phyloP scores from a whole-genome alignment of 106 monocot genomes.

The Dendrobium nobile region DNA sequence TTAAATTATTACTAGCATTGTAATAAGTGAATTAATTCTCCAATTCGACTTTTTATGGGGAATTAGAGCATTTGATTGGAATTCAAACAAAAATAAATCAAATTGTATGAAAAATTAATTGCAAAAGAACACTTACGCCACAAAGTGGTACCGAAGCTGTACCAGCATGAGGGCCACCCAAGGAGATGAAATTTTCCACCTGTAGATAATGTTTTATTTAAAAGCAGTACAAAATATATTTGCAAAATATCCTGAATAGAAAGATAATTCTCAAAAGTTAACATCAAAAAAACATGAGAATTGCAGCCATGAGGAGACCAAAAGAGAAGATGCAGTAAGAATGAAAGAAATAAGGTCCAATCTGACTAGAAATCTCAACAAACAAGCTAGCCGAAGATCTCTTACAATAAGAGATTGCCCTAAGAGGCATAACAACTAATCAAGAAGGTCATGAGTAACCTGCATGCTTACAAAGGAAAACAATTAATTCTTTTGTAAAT shows the following conservation, averaged over 20 bases:
- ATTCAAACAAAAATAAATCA: neutral
- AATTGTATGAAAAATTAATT: neutral
- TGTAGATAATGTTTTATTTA: slow-evolving; percentile 20
- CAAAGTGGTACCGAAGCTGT: slow-evolving; percentile 95
- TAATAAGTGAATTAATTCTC: neutral
- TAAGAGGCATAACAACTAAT: neutral
- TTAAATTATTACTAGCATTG: neutral
- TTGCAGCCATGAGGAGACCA: neutral
- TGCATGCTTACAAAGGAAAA: neutral
- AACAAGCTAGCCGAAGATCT: neutral
- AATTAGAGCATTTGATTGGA: neutral
- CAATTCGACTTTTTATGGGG: neutral
- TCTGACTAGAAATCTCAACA: neutral
- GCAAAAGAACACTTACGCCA: slow-evolving; percentile 50
- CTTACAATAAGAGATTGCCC: neutral
- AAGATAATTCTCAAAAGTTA: neutral
- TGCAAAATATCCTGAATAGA: neutral
- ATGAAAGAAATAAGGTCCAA: neutral
- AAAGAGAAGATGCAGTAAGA: neutral
- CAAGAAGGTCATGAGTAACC: neutral
- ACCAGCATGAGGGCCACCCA: slow-evolving; percentile 95
- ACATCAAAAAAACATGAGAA: neutral
- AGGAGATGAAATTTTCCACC: slow-evolving; percentile 88
- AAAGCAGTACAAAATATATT: neutral
- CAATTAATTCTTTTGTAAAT: neutral